These are phyloP conservation scores for Pythium dissimile DNA, from an alignment of 352 stramenopile species.

Conservation along the genomic window DNA sequence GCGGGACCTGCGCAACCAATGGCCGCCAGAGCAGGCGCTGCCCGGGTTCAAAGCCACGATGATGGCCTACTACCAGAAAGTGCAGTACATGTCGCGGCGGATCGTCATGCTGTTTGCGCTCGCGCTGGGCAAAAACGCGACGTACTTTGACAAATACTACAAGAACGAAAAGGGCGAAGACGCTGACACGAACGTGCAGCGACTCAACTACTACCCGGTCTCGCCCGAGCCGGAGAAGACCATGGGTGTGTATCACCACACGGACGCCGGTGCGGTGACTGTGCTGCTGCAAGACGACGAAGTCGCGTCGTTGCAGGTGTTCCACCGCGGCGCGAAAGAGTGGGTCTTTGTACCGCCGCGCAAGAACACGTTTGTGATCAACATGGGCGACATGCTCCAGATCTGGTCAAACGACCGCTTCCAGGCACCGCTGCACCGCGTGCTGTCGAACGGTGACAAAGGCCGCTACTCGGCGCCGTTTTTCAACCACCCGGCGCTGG, in stretches of 20 bases:
- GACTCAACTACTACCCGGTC: constrained; percentile 91
- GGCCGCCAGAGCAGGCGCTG: constrained; percentile 36
- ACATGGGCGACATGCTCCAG: constrained; percentile 56
- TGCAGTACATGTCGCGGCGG: constrained; percentile 43
- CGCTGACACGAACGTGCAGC: constrained; percentile 83
- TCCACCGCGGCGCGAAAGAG: constrained; percentile 38
- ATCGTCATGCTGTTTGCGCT: constrained; percentile 56
- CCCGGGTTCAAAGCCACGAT: constrained; percentile 52
- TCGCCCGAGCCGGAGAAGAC: constrained; percentile 38
- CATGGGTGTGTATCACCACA: constrained; percentile 60
- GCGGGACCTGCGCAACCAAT: constrained; percentile 83
- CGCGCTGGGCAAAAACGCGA: constrained; percentile 36
- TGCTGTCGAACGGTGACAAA: constrained; percentile 28
- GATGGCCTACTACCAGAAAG: constrained; percentile 35
- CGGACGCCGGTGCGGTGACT: constrained; percentile 50
- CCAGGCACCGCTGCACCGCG: constrained; percentile 41
- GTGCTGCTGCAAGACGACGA: constrained; percentile 61
- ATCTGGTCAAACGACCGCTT: constrained; percentile 59
- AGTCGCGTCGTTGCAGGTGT: constrained; percentile 48
- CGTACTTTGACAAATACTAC: constrained; percentile 62
- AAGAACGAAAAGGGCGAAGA: constrained; percentile 9
- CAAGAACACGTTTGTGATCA: constrained; percentile 48
- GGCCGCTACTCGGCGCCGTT: constrained; percentile 54
- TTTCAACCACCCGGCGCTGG: constrained; percentile 67
- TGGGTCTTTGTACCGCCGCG: constrained; percentile 43